Percentiles rank a stretch among this genome's conserved stretches.
phyloP scores from a whole-genome alignment of 2,329 filamentous ascomycete species.

The Trichoderma breve region DNA sequence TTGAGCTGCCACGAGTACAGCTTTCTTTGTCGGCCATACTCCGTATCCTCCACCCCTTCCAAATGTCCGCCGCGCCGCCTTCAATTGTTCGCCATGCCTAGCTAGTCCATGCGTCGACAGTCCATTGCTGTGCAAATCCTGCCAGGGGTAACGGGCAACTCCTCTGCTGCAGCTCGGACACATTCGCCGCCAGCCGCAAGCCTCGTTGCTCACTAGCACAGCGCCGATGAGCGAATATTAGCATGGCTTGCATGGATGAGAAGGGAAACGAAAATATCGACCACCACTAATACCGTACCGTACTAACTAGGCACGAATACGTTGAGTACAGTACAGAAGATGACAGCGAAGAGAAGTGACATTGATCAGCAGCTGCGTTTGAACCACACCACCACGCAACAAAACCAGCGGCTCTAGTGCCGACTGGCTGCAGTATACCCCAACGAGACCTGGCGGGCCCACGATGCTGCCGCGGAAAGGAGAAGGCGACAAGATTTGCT shows the following conservation, averaged over 20 bases:
- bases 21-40: neutral
- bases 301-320: neutral
- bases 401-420: neutral
- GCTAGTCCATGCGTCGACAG: neutral
- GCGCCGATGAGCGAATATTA: slow-evolving; percentile 2
- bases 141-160: slow-evolving; percentile 7
- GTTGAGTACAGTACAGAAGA: neutral
- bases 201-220: slow-evolving; percentile 9
- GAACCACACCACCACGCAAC: neutral
- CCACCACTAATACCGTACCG: neutral
- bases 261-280: neutral
- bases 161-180: neutral
- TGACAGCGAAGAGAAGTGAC: neutral
- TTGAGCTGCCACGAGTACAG: neutral
- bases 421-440: slow-evolving; percentile 5
- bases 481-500: neutral
- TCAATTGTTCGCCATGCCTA: neutral
- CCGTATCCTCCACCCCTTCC: neutral
- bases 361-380: slow-evolving; percentile 10
- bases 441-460: neutral
- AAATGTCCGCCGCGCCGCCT: neutral
- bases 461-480: neutral
- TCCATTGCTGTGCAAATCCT: neutral
- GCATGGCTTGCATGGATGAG: neutral
- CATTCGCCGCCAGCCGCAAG: slow-evolving; percentile 5